Evolutionary conservation across 768 basidiomycete genomes (phyloP), one percentile per base, ranked within the genome.

Genomic region (Leccinum rimulosum): DNA sequence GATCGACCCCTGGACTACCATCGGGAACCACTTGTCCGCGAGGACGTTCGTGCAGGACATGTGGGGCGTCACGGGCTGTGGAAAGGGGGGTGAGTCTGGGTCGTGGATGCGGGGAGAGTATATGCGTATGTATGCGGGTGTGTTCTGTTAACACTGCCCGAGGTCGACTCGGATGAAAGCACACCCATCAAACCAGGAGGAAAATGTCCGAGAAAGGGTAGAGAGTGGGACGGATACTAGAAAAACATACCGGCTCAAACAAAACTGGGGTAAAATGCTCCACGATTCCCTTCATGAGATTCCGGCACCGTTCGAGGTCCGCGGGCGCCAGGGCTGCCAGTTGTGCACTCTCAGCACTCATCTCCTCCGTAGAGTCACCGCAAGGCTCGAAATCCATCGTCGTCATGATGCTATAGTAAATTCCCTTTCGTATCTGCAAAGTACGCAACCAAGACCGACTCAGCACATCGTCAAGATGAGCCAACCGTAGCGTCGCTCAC

Each of bases 11-110:
- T 82, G 76, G 40, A 88, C 85, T n/a, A 91, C 87, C 40, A 83
- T 75, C 25, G 77, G 60, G 81, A 89, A 87, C 90, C 89, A 91
- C 54, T 73, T 77, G 53, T 86, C 86, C 1, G 89, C 90, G 56
- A 91, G 79, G 0, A 82, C 73, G 67, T 89, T 84, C 4, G 88
- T 90, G 71, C 90, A 91, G 4, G 74, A 73, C 87, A 89, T 89
- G 67, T 91, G 90, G 2, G 77, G 74, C n/a, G 85, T 84, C 6
- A 84, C 78, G 5, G 86, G 70, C 72, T 72, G 59, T 19, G 49
- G 52, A 35, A 25, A 50, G n/a, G 47, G 25, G 49, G 45, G 28
- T 40, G 52, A 58, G 14, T 17, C 7, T 11, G 15, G 19, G 49
- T 30, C 8, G 33, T 27, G 47, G 47, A 40, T 28, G n/a, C 4